Base-by-base conservation (phyloP, 176 grass and related monocot species). In the bread wheat (Triticum aestivum) region DNA sequence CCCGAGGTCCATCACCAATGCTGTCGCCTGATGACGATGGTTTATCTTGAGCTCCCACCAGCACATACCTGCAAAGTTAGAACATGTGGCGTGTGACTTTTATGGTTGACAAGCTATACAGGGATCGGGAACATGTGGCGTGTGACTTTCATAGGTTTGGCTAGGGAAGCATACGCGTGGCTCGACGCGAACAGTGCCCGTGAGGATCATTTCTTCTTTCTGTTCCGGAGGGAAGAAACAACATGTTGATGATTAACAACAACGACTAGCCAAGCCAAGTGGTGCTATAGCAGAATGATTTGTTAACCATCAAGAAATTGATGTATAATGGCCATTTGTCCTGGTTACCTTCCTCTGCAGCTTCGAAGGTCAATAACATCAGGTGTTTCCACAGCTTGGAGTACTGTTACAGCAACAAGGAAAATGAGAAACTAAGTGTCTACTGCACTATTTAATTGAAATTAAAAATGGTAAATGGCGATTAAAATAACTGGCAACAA, bases 1-100 rank as follows among this genome's bases (percentile, higher is more conserved):
- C 91, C 59, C 94, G 91, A 69, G 94, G 91, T 18, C 88, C 80
- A 81, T 97, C 94, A 75, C 94, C 94, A 71, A 97, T 94, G 82
- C 87, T 97, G 68, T 91, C 91, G 82, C 35, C 35, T 37, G 35
- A 34, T 39, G 35, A 38, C 35, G 34, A 39, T 4, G 38, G 38
- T 7, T 39, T 39, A 39, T 39, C 38, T 39, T 39, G 38, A 39
- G 38, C 38, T 39, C 38, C 38, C 38, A 39, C 38, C 38, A 39
- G 38, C 68, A 91, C 93, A 15, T 92, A 95, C 67, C 90, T 95
- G 83, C 27, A 85, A 76, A 49, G 45, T 38, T 44, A 85, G 12
- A 3, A 42, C 75, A 89, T 64, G 41, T 1, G 51, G 54, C 69
- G 77, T 72, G 63, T 44, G 35, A 69, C 37, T 42, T 42, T 42